A percentile compares a stretch with the other conserved stretches of the same genome.
Evolutionary conservation across 495 filamentous ascomycete genomes (phyloP).

Genomic region (Hypoxylon crocopeplum): DNA sequence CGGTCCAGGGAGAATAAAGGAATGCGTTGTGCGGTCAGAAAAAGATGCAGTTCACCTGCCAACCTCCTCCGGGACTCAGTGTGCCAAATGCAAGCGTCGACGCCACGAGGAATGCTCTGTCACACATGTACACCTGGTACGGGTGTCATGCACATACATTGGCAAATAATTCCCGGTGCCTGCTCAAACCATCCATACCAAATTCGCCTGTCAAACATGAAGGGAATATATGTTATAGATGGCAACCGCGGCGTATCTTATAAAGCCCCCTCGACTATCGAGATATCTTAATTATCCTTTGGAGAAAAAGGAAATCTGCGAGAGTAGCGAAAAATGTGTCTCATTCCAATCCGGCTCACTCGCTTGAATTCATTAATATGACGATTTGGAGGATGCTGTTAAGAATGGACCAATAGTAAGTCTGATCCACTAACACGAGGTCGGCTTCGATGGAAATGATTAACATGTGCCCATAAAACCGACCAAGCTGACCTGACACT

Average conservation of each 20-base stretch:
- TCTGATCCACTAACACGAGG: constrained; percentile 36
- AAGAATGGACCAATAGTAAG: constrained; percentile 23
- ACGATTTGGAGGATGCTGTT: constrained; percentile 15
- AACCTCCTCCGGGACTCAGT: constrained; percentile 19
- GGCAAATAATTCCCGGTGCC: too few species aligned
- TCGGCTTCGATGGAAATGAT: constrained; percentile 30
- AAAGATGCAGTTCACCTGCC: constrained; percentile 37
- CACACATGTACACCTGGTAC: not conserved
- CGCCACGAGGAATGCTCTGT: constrained; percentile 22
- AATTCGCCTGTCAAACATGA: too few species aligned
- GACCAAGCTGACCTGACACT: constrained; percentile 13
- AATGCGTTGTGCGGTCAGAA: constrained; percentile 8
- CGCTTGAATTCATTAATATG: constrained; percentile 16
- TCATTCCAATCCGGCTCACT: constrained; percentile 10
- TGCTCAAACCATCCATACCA: too few species aligned
- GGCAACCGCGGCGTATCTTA: too few species aligned
- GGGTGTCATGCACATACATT: not conserved
- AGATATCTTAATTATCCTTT: too few species aligned
- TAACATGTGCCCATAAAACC: constrained; percentile 12
- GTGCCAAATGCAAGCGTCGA: constrained; percentile 11
- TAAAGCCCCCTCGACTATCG: too few species aligned
- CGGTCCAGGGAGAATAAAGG: not conserved
- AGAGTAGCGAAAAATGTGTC: constrained; percentile 4
- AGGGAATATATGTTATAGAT: too few species aligned
- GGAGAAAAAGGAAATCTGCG: constrained; percentile 1